Conservation (phyloP, 768 basidiomycete species). For the Leccinum imitatum region DNA sequence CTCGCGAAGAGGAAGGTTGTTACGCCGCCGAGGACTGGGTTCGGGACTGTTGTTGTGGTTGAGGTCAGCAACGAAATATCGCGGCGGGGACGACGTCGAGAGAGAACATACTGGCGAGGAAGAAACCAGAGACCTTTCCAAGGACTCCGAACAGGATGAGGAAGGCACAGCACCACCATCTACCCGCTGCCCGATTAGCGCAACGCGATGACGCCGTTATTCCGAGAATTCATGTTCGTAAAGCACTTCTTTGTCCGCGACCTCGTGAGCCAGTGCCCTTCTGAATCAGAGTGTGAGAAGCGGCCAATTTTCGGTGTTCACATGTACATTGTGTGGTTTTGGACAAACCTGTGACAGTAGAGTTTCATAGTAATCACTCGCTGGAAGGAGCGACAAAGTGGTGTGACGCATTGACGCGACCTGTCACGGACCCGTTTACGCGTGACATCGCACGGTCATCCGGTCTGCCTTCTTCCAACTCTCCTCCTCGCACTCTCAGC, state of each 20-base stretch:
- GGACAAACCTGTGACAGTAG: too few species aligned
- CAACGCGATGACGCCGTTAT: constrained; percentile 80
- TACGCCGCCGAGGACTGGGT: constrained; percentile 79
- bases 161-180: constrained; percentile 81
- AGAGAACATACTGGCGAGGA: constrained; percentile 60
- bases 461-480: too few species aligned
- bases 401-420: too few species aligned
- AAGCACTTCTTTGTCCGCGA: not conserved
- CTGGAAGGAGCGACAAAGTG: too few species aligned
- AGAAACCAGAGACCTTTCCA: constrained; percentile 81
- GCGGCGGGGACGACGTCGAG: constrained; percentile 10
- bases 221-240: constrained; percentile 36
- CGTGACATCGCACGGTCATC: too few species aligned
- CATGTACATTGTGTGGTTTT: too few species aligned
- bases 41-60: constrained; percentile 51
- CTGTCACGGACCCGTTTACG: too few species aligned
- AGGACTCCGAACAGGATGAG: constrained; percentile 78
- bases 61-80: not conserved
- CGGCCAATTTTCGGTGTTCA: too few species aligned
- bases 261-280: too few species aligned
- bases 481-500: not conserved
- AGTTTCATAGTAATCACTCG: too few species aligned
- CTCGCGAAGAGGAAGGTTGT: constrained; percentile 85
- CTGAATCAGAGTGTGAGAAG: too few species aligned
- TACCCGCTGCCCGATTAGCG: constrained; percentile 75